These are phyloP conservation scores for Hygrophorus pudorinus DNA, from an alignment of 768 basidiomycete genomes.

Conservation along the genomic window DNA sequence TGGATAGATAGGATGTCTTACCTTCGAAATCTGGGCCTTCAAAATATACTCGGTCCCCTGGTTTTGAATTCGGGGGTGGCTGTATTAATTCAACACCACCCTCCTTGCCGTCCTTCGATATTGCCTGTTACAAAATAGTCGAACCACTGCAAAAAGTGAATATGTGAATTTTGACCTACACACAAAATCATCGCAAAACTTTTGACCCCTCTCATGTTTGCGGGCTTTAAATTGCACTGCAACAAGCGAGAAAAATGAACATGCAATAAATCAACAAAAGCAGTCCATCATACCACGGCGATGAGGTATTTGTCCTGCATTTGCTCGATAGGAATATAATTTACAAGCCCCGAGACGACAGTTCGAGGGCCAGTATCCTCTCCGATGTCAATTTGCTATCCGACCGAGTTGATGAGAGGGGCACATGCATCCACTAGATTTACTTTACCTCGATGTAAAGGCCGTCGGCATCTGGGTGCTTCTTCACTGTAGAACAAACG, in stretches of 20 bases:
- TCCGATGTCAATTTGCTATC: conserved; percentile 88
- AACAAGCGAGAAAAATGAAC: conserved; percentile 1
- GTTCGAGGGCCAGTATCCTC: conserved; percentile 93
- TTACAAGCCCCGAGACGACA: conserved; percentile 92
- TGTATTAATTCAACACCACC: conserved; percentile 86
- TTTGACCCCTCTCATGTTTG: conserved; percentile 94
- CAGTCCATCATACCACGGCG: conserved; percentile 51
- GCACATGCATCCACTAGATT: not conserved
- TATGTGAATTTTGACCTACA: conserved; percentile 32
- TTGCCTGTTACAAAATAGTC: conserved; percentile 44
- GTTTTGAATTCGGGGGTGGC: conserved; percentile 76
- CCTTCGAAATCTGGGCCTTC: conserved; percentile 84
- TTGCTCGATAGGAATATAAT: conserved; percentile 92
- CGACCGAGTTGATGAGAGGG: not conserved
- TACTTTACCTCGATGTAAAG: conserved; percentile 82
- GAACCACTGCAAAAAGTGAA: not conserved
- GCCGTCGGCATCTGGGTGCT: conserved; percentile 95
- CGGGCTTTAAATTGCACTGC: conserved; percentile 91
- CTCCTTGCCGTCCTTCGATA: conserved; percentile 83
- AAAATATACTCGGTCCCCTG: conserved; percentile 92
- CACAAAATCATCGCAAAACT: conserved; percentile 97
- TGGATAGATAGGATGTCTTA: conserved; percentile 21
- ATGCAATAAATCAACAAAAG: not conserved
- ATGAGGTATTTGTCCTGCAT: conserved; percentile 81
- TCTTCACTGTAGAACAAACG: conserved; percentile 53